A percentile compares a stretch with the other conserved stretches of the same genome.
Evolutionary conservation across 176 grass and related monocot species (phyloP).

Genomic region (Ananas comosus): DNA sequence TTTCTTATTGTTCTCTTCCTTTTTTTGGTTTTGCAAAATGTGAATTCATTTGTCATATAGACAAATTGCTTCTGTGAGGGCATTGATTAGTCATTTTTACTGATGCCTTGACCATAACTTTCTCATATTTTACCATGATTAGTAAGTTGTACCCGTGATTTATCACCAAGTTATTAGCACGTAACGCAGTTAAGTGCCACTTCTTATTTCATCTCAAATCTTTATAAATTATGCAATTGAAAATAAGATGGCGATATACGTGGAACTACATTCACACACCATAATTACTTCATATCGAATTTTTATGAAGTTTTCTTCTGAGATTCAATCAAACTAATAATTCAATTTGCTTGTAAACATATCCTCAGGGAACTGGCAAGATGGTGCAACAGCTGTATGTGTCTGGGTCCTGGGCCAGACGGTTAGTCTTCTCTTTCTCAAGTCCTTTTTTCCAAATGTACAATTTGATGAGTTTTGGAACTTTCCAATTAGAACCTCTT

Average conservation of each 20-base stretch:
- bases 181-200: not conserved
- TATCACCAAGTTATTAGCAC: too few species aligned
- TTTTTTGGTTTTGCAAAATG: too few species aligned
- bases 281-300: not conserved
- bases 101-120: too few species aligned
- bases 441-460: not conserved
- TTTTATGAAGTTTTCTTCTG: not conserved
- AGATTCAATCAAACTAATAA: not conserved
- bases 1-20: too few species aligned
- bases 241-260: not conserved
- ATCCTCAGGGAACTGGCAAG: constrained; percentile 79
- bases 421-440: constrained; percentile 32
- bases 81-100: too few species aligned
- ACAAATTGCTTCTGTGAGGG: too few species aligned
- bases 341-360: not conserved
- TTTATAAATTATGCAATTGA: not conserved
- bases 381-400: constrained; percentile 88
- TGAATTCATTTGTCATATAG: too few species aligned
- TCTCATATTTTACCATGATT: too few species aligned
- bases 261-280: not conserved
- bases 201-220: not conserved
- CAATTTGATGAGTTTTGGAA: too few species aligned
- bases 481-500: too few species aligned
- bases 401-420: constrained; percentile 78
- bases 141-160: too few species aligned